Conservation (phyloP, 768 basidiomycete genomes). For the Termitomyces sp. region DNA sequence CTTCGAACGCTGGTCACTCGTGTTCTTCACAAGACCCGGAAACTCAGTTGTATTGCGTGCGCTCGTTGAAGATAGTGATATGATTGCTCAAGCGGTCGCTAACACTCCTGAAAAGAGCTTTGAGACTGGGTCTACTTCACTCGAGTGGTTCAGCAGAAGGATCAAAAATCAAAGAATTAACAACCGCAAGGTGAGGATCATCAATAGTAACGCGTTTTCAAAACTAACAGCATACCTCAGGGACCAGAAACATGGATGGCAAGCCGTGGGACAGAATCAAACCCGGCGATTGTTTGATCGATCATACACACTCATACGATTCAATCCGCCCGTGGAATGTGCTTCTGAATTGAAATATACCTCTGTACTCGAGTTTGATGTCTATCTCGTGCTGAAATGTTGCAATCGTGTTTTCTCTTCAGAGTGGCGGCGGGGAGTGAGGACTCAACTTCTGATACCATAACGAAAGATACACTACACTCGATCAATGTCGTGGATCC, state of each 20-base stretch:
- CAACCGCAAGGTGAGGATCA: constrained; percentile 34
- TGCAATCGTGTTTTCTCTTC: too few species aligned
- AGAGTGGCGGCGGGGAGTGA: too few species aligned
- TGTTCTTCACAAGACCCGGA: constrained; percentile 64
- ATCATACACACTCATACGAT: too few species aligned
- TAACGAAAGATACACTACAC: too few species aligned
- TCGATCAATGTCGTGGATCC: too few species aligned
- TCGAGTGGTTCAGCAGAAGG: constrained; percentile 42
- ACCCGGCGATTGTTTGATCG: not conserved
- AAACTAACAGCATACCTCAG: constrained; percentile 14
- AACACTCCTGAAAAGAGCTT: constrained; percentile 34
- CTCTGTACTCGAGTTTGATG: too few species aligned
- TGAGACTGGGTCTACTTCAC: constrained; percentile 32
- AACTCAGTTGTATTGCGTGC: constrained; percentile 49
- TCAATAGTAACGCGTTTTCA: too few species aligned
- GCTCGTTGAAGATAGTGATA: constrained; percentile 44
- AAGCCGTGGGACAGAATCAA: constrained; percentile 39
- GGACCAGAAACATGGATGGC: constrained; percentile 45
- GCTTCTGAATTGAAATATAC: too few species aligned
- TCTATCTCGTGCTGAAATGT: too few species aligned
- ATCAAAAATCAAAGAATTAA: constrained; percentile 43
- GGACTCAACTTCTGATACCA: too few species aligned
- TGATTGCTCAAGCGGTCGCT: constrained; percentile 43
- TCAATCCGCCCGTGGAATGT: too few species aligned
- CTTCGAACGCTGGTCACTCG: constrained; percentile 61